phyloP scores from a whole-genome alignment of 305 asterid species.

The Ruellia speciosa region DNA sequence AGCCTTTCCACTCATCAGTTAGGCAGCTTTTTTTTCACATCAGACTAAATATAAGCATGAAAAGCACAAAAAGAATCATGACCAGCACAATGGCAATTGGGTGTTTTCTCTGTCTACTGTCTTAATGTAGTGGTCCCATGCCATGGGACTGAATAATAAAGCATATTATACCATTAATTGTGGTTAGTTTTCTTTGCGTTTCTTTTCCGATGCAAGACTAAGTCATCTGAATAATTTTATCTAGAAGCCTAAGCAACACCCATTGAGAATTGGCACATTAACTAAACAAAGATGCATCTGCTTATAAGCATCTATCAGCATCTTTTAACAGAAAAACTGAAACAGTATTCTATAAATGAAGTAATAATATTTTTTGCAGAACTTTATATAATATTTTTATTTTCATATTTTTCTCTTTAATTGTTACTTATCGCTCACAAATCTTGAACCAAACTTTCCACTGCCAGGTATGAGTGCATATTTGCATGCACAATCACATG shows the following conservation, averaged over 20 bases:
- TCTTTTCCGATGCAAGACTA: slow-evolving; percentile 2
- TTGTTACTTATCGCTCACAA: no score
- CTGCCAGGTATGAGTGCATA: no score
- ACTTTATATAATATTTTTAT: no score
- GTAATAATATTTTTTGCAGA: no score
- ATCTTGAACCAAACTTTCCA: no score
- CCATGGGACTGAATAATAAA: no score
- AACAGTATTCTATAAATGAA: no score
- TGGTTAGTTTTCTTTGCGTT: background rate
- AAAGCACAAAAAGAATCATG: background rate
- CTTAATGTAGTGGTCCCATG: background rate
- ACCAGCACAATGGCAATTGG: background rate
- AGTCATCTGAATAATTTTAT: background rate
- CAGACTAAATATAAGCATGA: background rate
- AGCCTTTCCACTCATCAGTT: background rate
- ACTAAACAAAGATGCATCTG: background rate
- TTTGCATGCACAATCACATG: no score
- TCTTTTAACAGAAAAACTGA: no score
- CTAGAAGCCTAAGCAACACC: background rate
- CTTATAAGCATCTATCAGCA: background rate
- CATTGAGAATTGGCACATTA: background rate
- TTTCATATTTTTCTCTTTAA: no score
- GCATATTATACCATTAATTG: background rate
- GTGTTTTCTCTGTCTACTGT: slow-evolving; percentile 2
- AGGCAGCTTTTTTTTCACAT: background rate